Base-by-base conservation (phyloP, 2,329 filamentous ascomycete genomes). In the Neofusicoccum kwambonambiense region DNA sequence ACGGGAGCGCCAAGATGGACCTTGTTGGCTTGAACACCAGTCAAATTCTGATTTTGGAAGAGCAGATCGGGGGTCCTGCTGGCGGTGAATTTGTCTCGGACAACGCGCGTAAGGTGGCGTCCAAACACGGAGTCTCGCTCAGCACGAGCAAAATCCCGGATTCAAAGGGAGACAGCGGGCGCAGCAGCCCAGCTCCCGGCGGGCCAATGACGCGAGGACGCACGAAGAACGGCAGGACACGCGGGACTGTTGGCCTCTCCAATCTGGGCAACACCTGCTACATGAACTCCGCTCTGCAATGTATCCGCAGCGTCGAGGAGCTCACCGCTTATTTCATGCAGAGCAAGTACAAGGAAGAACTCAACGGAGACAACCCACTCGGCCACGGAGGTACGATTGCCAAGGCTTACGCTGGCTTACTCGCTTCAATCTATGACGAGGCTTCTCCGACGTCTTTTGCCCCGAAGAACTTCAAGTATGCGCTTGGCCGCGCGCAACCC, bases 241-340 rank as follows among this genome's bases (percentile, higher is more conserved):
- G 88, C 39, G 95, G 95, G 37, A 90, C 89, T 45, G 90, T 93
- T 47, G 95, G 95, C 39, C 81, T 99, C 61, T 88, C 87, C 68
- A 99, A 99, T 73, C 81, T 99, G 13, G 95, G 95, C 56, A 99
- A 99, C 73, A 98, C 95, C 0, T 99, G 95, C 79, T 99, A 99
- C 80, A 97, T 98, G 93, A 98, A 98, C 77, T 97, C 94, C 22
- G 95, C 95, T 9, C 82, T 98, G 63, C 95, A 99, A 75, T 99
- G 95, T 75, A 87, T 99, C 60, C 89, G 94, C 58, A 96, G 92
- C 70, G 93, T 97, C 0, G 92, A 97, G 74, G 95, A 99, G 77
- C 81, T 99, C 68, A 94, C 92, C 4, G 89, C 93, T 72, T 99
- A 97, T 77, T 98, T 99, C 77, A 78, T 97, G 57, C 83, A 51